phyloP scores from a whole-genome alignment of 140 eudicot genomes.

The Oenanthe javanica region DNA sequence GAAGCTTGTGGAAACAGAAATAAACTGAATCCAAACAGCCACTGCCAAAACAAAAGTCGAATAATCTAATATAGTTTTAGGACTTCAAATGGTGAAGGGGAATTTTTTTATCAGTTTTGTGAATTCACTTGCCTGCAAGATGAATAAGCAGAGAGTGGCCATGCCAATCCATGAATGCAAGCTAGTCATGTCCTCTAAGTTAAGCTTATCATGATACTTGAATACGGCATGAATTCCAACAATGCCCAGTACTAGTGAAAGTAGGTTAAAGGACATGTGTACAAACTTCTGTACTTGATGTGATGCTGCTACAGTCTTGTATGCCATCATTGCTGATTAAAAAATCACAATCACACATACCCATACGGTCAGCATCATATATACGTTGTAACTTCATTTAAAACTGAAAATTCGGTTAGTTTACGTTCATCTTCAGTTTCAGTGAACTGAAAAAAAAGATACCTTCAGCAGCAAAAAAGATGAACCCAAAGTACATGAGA shows the following conservation, averaged over 20 bases:
- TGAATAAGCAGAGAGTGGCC: conserved; percentile 67
- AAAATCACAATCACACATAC: neutral
- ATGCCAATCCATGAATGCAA: conserved; percentile 97
- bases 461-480: conserved; percentile 84
- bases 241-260: conserved; percentile 65
- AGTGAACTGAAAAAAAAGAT: no score
- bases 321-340: conserved; percentile 82
- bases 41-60: conserved; percentile 32
- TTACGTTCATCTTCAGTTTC: neutral
- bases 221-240: conserved; percentile 78
- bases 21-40: conserved; percentile 59
- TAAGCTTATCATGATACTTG: conserved; percentile 55
- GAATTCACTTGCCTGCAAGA: conserved; percentile 55
- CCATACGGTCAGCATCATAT: neutral
- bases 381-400: neutral
- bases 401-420: neutral
- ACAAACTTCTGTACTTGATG: conserved; percentile 37
- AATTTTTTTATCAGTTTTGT: neutral
- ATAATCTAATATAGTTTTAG: neutral
- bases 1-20: conserved; percentile 45
- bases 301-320: conserved; percentile 64
- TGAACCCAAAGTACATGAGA: conserved; percentile 86
- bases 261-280: conserved; percentile 51
- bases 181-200: conserved; percentile 52
- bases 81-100: no score